A percentile compares a stretch with the other conserved stretches of the same genome.
phyloP scores from a whole-genome alignment of 192 early-diverging fungal species.

The Mortierella alpina region DNA sequence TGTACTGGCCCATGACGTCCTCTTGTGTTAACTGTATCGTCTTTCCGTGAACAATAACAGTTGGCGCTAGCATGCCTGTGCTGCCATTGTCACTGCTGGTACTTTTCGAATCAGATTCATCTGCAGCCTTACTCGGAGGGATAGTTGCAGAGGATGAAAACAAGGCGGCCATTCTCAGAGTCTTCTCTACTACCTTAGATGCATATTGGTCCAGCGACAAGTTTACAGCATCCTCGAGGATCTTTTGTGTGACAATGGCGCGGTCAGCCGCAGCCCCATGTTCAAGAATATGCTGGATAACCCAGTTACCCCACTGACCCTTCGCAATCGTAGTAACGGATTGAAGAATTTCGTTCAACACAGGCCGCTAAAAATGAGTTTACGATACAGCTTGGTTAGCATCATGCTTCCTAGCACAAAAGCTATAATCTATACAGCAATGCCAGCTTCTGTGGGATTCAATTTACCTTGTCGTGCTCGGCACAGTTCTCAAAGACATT shows the following conservation, averaged over 20 bases:
- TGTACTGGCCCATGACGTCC: conserved; percentile 43
- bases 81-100: not conserved
- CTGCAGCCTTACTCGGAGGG: too few species aligned
- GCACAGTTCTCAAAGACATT: conserved; percentile 81
- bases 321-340: conserved; percentile 72
- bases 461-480: conserved; percentile 68
- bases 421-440: not conserved
- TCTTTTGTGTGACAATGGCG: conserved; percentile 56
- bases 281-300: conserved; percentile 82
- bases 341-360: conserved; percentile 71
- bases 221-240: conserved; percentile 59
- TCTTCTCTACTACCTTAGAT: conserved; percentile 83
- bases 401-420: not conserved
- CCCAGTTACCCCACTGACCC: conserved; percentile 89
- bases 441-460: not conserved
- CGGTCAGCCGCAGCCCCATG: conserved; percentile 66
- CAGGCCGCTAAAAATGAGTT: conserved; percentile 52
- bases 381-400: not conserved
- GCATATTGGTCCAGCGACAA: conserved; percentile 81
- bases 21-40: conserved; percentile 39
- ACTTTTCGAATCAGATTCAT: not conserved
- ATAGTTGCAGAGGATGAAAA: not conserved
- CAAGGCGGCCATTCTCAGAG: conserved; percentile 56
- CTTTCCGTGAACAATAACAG: conserved; percentile 21
- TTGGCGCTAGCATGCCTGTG: not conserved